phyloP scores from a whole-genome alignment of 768 basidiomycete genomes.

The Rhodosporidiobolus sp. region DNA sequence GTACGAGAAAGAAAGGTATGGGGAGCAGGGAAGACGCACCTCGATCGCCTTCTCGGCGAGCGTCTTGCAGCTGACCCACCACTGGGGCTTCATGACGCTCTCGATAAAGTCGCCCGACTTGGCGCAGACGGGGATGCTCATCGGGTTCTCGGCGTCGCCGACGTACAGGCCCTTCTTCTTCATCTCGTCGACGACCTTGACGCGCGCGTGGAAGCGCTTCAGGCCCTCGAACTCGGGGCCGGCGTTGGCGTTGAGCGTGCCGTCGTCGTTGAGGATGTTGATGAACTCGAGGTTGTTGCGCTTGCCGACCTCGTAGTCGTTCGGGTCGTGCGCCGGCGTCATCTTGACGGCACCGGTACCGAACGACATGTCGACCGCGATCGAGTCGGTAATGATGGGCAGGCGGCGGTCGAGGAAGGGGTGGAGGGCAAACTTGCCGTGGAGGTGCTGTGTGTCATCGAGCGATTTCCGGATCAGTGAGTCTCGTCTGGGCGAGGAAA shows the following conservation, averaged over 20 bases:
- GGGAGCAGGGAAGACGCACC: conserved; percentile 52
- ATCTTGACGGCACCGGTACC: conserved; percentile 99
- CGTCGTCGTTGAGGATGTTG: conserved; percentile 93
- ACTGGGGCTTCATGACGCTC: conserved; percentile 91
- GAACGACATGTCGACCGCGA: conserved; percentile 86
- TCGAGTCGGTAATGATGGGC: conserved; percentile 80
- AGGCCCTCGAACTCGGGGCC: conserved; percentile 72
- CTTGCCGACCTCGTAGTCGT: conserved; percentile 90
- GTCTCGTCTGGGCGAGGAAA: not conserved
- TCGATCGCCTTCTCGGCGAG: conserved; percentile 84
- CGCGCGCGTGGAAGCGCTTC: conserved; percentile 92
- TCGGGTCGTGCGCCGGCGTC: conserved; percentile 94
- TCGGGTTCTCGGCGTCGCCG: conserved; percentile 91
- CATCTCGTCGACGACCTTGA: conserved; percentile 73
- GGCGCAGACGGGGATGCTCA: conserved; percentile 92
- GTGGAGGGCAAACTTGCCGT: conserved; percentile 73
- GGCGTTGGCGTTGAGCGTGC: conserved; percentile 86
- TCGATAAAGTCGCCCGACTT: conserved; percentile 98
- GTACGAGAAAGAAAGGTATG: not conserved
- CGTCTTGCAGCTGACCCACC: conserved; percentile 95
- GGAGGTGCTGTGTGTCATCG: conserved; percentile 64
- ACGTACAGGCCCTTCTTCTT: conserved; percentile 80
- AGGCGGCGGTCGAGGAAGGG: conserved; percentile 83
- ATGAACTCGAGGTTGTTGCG: conserved; percentile 86
- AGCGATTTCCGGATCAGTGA: conserved; percentile 41